Evolutionary conservation across 768 basidiomycete species (phyloP), one percentile per base, ranked within the genome.

Genomic region (Phylloporus rhodoxanthus): DNA sequence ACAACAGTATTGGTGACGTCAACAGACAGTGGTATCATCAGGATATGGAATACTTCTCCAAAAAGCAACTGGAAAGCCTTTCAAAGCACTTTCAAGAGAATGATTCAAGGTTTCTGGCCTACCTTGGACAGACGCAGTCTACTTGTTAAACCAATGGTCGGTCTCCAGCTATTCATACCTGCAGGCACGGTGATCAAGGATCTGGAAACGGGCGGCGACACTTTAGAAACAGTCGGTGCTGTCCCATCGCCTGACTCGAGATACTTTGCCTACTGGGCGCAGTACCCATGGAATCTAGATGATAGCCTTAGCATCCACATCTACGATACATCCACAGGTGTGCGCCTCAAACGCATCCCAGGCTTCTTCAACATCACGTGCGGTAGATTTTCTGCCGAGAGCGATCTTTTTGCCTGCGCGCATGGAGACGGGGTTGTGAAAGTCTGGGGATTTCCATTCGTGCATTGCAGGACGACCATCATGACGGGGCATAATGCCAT

Each of bases 251-350:
- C 53, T 9, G 50, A 59, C 43, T 59, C 54, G 11, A 39, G 44
- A 37, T 59, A 51, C 29, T 59, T 56, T 45, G 57, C 51, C 9
- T 59, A 50, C 43, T 59, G 57, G 58, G 51, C 54, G 26, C 44
- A 51, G 17, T 58, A 59, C 38, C 11, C 33, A 5, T 59, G 58
- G 57, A 59, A 52, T 32, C 9, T 56, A 14, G 46, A 55, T 46
- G 1, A 19, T 6, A 52, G 57, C 51, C 43, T 39, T 21, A 59
- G 57, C 43, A 56, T 59, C 36, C 45, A 57, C 45, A 49, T 59
- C 43, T 59, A 58, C 21, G 19, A 55, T 20, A 37, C 57, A 0
- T 40, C 47, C 41, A 54, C 52, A 7, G 58, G 57, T 14, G 25
- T n/a, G 8, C 58, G 55, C 26, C 51, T 59, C 20, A 38, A 44